Evolutionary conservation across 805 yeast species (phyloP), one percentile per base, ranked within the genome.

Genomic region (Metschnikowia continentalis): DNA sequence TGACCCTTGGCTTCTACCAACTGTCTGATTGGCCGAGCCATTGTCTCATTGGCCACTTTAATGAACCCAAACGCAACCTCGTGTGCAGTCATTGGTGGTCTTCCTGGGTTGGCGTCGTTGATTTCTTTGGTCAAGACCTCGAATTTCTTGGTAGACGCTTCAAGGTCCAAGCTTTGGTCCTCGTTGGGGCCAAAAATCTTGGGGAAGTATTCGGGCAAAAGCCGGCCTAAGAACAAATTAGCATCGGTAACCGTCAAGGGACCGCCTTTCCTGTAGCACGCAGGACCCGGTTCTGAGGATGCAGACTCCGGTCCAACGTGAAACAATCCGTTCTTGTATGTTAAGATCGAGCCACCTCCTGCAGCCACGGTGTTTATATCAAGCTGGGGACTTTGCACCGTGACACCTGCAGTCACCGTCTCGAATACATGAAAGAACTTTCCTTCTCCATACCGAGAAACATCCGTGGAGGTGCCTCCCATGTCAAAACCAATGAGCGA

Each of bases 401-500:
- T 67, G 17, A 74, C 75, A 50, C 74, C 72, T 46, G 74, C 72
- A 2, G 74, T 76, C 8, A 74, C 77, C 3, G 77, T 74, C 53
- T 74, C 78, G 54, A 63, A 72, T 32, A 74, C 74, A 51, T 74
- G 77, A 47, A 71, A 74, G 43, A 73, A 61, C 30, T 54, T 59
- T 3, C 78, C 78, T 46, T 55, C 61, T 5, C 71, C 58, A 50
- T 68, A 74, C 33, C 78, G 57, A 2, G 77, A 72, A 6, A 74
- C 77, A 51, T 74, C 78, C 3, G 78, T 74, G 22, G 76, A 71
- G 1, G 78, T 74, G 22, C 78, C 78, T 39, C 78, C 78, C 49
- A 75, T 75, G 59, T 74, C 69, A 52, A 68, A 67, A 1, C 78
- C 78, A 32, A 73, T 67, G 43, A 86, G 73, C 0, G 96, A 90